These are phyloP conservation scores for Amauroascus verrucosus DNA, from an alignment of 2,329 filamentous ascomycete species.

Conservation along the genomic window DNA sequence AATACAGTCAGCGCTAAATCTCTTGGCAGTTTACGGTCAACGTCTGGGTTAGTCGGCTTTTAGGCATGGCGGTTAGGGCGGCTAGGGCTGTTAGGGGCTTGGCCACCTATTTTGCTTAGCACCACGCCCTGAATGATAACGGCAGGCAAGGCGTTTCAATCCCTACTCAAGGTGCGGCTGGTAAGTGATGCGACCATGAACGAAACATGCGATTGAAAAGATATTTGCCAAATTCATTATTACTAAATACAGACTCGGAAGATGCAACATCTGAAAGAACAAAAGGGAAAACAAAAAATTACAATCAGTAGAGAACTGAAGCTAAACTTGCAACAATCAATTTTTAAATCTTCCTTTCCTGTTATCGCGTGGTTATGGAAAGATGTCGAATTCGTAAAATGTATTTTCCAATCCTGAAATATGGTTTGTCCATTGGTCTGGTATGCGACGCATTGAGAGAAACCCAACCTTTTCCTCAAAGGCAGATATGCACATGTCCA, in stretches of 20 bases:
- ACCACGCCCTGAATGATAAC: too few species aligned
- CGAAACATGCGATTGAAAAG: background rate
- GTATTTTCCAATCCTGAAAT: background rate
- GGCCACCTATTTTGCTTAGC: too few species aligned
- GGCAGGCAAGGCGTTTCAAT: too few species aligned
- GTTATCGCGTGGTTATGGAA: background rate
- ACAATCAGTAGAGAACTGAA: background rate
- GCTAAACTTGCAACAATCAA: background rate
- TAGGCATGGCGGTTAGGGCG: too few species aligned
- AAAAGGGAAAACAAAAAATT: constrained; percentile 5
- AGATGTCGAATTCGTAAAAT: background rate
- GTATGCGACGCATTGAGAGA: background rate
- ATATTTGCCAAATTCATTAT: constrained; percentile 5
- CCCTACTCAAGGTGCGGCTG: too few species aligned
- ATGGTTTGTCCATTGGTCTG: background rate
- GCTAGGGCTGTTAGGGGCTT: too few species aligned
- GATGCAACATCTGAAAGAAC: background rate
- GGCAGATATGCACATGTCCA: background rate
- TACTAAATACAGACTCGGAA: constrained; percentile 13
- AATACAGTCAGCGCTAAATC: too few species aligned
- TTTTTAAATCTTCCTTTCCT: background rate
- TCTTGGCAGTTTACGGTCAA: background rate
- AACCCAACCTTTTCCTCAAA: background rate
- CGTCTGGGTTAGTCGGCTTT: background rate
- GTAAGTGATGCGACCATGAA: background rate